phyloP scores from a whole-genome alignment of 2,329 filamentous ascomycete genomes.

The Fusarium sp. region DNA sequence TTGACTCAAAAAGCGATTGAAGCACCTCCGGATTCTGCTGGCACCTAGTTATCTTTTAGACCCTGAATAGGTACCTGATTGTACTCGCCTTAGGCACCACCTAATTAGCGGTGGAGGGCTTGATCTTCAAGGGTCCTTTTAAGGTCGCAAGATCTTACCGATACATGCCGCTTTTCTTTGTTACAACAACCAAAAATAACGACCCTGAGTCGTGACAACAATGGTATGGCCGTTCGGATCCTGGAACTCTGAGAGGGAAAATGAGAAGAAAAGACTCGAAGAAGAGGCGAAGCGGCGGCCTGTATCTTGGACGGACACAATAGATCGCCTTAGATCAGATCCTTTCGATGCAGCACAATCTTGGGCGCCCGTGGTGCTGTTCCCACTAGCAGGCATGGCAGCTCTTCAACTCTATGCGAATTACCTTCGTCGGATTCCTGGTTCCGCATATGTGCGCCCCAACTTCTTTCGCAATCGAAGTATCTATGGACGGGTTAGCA shows the following conservation, averaged over 20 bases:
- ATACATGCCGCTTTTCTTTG: slow-evolving; percentile 27
- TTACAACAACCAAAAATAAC: slow-evolving; percentile 37
- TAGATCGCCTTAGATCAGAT: slow-evolving; percentile 45
- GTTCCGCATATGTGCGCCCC: slow-evolving; percentile 78
- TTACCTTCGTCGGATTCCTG: slow-evolving; percentile 87
- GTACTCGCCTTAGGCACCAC: slow-evolving; percentile 42
- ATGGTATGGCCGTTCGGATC: slow-evolving; percentile 58
- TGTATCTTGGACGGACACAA: slow-evolving; percentile 54
- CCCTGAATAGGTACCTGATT: background rate
- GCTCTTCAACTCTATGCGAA: slow-evolving; percentile 70
- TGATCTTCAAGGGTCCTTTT: slow-evolving; percentile 31
- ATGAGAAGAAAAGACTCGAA: slow-evolving; percentile 29
- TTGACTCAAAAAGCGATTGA: background rate
- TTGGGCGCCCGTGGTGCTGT: slow-evolving; percentile 54
- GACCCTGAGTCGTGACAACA: slow-evolving; percentile 48
- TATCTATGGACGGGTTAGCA: slow-evolving; percentile 87
- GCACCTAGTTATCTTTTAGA: background rate
- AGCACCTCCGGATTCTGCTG: background rate
- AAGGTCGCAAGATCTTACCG: slow-evolving; percentile 8
- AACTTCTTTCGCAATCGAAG: slow-evolving; percentile 78
- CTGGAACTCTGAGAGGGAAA: slow-evolving; percentile 41
- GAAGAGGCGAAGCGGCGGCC: slow-evolving; percentile 42
- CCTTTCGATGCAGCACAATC: slow-evolving; percentile 52
- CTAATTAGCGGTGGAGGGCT: slow-evolving; percentile 37
- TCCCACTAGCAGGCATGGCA: slow-evolving; percentile 53